Evolutionary conservation across 2,329 filamentous ascomycete genomes (phyloP).

Genomic region (Stachybotrys elegans): DNA sequence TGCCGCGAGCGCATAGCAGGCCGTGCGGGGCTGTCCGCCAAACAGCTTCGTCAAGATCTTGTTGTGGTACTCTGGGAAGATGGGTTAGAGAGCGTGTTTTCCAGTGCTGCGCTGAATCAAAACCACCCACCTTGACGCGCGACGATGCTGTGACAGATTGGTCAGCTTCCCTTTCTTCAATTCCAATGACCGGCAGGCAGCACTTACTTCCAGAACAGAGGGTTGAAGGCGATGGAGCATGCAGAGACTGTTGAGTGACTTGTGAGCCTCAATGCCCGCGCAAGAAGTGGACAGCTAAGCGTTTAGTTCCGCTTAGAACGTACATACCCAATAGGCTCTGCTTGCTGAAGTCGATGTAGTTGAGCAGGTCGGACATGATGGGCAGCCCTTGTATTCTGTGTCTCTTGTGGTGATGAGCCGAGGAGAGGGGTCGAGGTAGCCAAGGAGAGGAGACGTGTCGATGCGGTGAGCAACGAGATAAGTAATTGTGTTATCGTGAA

Average conservation of each 20-base stretch:
- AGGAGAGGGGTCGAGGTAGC: too few relatives aligned
- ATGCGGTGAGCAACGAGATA: too few relatives aligned
- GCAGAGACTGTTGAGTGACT: slow-evolving; percentile 77
- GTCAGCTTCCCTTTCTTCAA: slow-evolving; percentile 24
- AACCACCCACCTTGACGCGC: slow-evolving; percentile 74
- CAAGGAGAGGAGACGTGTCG: too few relatives aligned
- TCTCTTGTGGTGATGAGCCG: too few relatives aligned
- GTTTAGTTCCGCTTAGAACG: slow-evolving; percentile 3
- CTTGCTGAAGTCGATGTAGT: slow-evolving; percentile 65
- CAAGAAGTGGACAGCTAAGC: not conserved
- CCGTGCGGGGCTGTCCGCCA: slow-evolving; percentile 67
- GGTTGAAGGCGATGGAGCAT: slow-evolving; percentile 84
- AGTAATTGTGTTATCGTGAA: too few relatives aligned
- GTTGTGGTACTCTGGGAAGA: slow-evolving; percentile 76
- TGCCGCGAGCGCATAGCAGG: slow-evolving; percentile 84
- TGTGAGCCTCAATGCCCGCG: too few relatives aligned
- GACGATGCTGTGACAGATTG: slow-evolving; percentile 56
- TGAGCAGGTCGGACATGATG: slow-evolving; percentile 44
- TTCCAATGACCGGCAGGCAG: slow-evolving; percentile 5
- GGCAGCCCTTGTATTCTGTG: too few relatives aligned
- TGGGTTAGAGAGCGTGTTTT: too few relatives aligned
- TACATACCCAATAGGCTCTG: slow-evolving; percentile 60
- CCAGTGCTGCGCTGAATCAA: too few relatives aligned
- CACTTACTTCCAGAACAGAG: slow-evolving; percentile 98
- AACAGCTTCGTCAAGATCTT: slow-evolving; percentile 85